Evolutionary conservation across 148 eudicot species (phyloP), one percentile per base, ranked within the genome.

Genomic region (Diospyros lotus): DNA sequence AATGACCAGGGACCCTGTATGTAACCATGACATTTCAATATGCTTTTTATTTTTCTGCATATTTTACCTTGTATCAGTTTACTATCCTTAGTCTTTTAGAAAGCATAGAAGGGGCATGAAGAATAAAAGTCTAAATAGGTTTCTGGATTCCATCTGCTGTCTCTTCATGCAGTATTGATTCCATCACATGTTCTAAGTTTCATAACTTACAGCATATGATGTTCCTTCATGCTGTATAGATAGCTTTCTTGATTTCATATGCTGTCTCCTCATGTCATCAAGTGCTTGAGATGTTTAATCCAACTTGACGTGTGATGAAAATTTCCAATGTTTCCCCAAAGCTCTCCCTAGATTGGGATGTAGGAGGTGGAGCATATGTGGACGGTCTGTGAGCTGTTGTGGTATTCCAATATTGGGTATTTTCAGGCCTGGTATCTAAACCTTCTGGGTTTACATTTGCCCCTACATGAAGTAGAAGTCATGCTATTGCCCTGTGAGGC

Each of bases 1-100:
- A 79, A 80, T 83, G 80, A 73, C 84, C 72, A 53, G 53, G 11
- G 69, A 81, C 68, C 65, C 76, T 71, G 89, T 87, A 78, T n/a
- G 88, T 80, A 42, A 41, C 61, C 5, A 2, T 69, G 41, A 42
- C 64, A 3, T 66, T 66, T 54, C 38, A 63, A 58, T 54, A 60
- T 7, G 40, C 62, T 14, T 38, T 15, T 15, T 12, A 44, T 39
- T 44, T 59, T 45, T 42, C 40, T 5, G 55, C 1, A 4, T 58
- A 9, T 54, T 17, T 10, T 11, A 40, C 13, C 17, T n/a, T 58
- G 1, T 59, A 11, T 46, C 40, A 4, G 9, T 66, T 41, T 9
- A 48, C 42, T 13, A 2, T 58, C 41, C 28, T 42, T 1, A 9
- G 17, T 72, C 42, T n/a, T 43, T 58, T 9, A 44, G 40, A 3